Evolutionary conservation across 169 alveolate genomes (phyloP).

Genomic region (Plasmodium vivax): DNA sequence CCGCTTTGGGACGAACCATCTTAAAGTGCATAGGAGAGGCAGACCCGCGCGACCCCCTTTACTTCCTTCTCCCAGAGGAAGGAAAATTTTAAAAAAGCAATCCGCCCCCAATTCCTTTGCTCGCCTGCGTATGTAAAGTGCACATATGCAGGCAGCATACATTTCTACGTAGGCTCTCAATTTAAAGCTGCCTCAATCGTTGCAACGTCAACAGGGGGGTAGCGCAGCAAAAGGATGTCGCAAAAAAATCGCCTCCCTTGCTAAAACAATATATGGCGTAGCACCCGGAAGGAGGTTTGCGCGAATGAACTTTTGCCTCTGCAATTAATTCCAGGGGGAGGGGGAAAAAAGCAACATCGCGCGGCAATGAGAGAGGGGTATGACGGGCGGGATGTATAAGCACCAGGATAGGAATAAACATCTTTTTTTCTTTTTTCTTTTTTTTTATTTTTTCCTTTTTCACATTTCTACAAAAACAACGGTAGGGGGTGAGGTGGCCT

Average conservation of each 20-base stretch:
- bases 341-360: not conserved
- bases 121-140: not conserved
- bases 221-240: not conserved
- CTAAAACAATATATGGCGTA: not conserved
- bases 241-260: not conserved
- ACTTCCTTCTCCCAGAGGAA: not conserved
- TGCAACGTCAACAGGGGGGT: not conserved
- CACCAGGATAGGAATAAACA: not conserved
- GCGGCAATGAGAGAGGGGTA: not conserved
- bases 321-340: not conserved
- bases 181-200: not conserved
- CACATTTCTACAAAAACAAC: not conserved
- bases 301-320: not conserved
- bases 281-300: not conserved
- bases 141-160: not conserved
- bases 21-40: not conserved
- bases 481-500: not conserved
- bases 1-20: not conserved
- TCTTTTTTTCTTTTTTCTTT: no score
- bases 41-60: not conserved
- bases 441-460: no score
- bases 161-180: not conserved
- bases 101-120: not conserved
- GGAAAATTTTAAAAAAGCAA: not conserved
- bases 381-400: not conserved